phyloP scores from a whole-genome alignment of 768 basidiomycete genomes.

The Panaeolus papilionaceus region DNA sequence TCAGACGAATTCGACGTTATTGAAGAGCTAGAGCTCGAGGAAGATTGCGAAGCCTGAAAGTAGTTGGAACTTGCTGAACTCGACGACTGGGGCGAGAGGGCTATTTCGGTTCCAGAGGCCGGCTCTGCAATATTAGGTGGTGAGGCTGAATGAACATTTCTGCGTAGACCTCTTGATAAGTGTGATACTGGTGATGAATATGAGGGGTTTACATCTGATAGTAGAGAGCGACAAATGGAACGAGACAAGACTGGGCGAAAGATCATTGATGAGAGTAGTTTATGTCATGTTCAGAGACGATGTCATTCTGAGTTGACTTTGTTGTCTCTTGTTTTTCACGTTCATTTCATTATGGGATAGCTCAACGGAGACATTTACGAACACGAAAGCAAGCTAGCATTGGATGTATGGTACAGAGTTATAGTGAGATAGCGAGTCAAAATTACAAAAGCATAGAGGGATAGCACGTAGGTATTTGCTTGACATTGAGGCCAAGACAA shows the following conservation, averaged over 20 bases:
- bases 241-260: background rate
- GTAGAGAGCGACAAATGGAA: conserved; percentile 21
- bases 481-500: too few relatives aligned
- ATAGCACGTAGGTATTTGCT: too few relatives aligned
- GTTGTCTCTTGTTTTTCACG: background rate
- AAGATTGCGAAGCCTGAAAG: conserved; percentile 22
- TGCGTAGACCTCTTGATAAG: conserved; percentile 21
- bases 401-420: too few relatives aligned
- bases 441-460: too few relatives aligned
- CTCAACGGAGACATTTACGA: background rate
- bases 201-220: conserved; percentile 19
- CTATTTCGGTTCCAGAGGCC: conserved; percentile 14
- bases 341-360: background rate
- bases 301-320: background rate
- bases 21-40: conserved; percentile 11
- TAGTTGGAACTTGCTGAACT: conserved; percentile 25
- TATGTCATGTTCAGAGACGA: conserved; percentile 14
- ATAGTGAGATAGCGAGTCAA: too few relatives aligned
- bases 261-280: conserved; percentile 10
- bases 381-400: too few relatives aligned
- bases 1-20: conserved; percentile 14
- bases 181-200: background rate
- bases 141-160: conserved; percentile 10
- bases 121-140: conserved; percentile 27
- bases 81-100: conserved; percentile 30